These are phyloP conservation scores for Artemisia argyi DNA, from an alignment of 129 eudicot species.

Conservation along the genomic window DNA sequence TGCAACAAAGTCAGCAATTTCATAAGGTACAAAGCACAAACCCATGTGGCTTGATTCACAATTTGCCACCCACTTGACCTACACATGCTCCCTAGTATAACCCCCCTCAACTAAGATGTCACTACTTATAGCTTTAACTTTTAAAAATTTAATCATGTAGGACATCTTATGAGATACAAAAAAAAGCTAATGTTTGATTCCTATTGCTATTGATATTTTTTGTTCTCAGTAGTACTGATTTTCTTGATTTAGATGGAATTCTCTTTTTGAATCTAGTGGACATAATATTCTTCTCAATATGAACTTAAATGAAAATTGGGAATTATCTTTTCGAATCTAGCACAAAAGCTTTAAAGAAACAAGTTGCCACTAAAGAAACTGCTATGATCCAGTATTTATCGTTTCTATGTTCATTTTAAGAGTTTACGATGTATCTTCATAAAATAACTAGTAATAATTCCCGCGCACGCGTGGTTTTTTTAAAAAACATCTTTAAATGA, in stretches of 20 bases:
- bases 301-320: background rate
- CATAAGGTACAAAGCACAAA: constrained; percentile 8
- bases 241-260: too few relatives aligned
- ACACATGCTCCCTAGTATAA: constrained; percentile 16
- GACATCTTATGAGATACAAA: too few relatives aligned
- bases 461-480: too few relatives aligned
- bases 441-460: too few relatives aligned
- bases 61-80: background rate
- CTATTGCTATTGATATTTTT: background rate
- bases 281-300: background rate
- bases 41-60: constrained; percentile 14
- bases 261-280: background rate
- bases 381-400: too few relatives aligned
- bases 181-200: background rate
- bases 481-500: too few relatives aligned
- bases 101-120: constrained; percentile 3
- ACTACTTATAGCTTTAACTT: background rate
- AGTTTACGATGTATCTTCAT: background rate
- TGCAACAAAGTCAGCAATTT: constrained; percentile 16
- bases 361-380: background rate
- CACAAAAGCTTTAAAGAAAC: background rate
- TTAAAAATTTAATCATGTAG: background rate
- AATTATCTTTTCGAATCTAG: background rate
- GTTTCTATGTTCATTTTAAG: too few relatives aligned
- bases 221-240: background rate